phyloP scores from a whole-genome alignment of 371 early-diverging fungal genomes.

The Mortierella sp. region DNA sequence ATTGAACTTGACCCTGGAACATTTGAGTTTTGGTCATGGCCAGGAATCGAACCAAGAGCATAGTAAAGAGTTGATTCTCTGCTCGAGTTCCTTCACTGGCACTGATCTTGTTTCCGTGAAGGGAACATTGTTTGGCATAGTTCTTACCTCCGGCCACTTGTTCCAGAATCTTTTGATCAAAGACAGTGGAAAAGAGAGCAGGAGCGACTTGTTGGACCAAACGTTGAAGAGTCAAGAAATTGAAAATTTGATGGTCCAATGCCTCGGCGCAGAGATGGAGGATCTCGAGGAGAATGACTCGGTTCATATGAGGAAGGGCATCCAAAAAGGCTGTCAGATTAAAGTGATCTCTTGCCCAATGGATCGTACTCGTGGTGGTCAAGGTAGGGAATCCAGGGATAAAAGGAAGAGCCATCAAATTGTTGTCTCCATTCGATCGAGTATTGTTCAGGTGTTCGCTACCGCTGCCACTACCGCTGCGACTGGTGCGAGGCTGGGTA shows the following conservation, averaged over 20 bases:
- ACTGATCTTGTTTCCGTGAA: slow-evolving; percentile 30
- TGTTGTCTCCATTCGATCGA: background rate
- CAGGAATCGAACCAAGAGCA: slow-evolving; percentile 44
- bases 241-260: slow-evolving; percentile 22
- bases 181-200: slow-evolving; percentile 42
- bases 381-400: slow-evolving; percentile 26
- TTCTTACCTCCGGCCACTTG: slow-evolving; percentile 19
- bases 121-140: slow-evolving; percentile 19
- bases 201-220: slow-evolving; percentile 36
- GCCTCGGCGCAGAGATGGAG: slow-evolving; percentile 42
- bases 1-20: background rate
- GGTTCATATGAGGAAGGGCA: slow-evolving; percentile 29
- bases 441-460: background rate
- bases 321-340: slow-evolving; percentile 35
- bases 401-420: background rate
- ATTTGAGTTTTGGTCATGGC: slow-evolving; percentile 6
- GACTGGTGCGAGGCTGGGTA: too few species aligned
- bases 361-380: background rate
- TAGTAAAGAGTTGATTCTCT: slow-evolving; percentile 35
- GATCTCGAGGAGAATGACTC: slow-evolving; percentile 45
- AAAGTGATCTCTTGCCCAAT: slow-evolving; percentile 45
- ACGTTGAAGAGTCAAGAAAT: slow-evolving; percentile 18
- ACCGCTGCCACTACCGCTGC: too few species aligned
- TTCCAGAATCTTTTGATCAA: slow-evolving; percentile 37
- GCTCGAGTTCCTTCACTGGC: slow-evolving; percentile 25